These are phyloP conservation scores for Chytriomyces sp. DNA, from an alignment of 192 early-diverging fungal species.

Conservation along the genomic window DNA sequence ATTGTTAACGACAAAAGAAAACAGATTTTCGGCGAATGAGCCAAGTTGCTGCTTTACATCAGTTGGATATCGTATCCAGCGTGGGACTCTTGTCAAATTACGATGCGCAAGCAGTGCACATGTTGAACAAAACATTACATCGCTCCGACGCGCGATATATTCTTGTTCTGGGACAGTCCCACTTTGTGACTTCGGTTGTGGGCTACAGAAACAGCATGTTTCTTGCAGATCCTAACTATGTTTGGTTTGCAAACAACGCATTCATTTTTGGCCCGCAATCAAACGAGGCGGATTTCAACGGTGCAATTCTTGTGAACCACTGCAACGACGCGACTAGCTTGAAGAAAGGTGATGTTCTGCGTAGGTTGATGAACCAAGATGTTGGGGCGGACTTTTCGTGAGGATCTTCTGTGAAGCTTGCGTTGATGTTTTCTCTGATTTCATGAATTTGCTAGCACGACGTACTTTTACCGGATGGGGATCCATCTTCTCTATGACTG, in stretches of 20 bases:
- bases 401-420: background rate
- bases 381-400: background rate
- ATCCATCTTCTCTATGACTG: background rate
- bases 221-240: too few species aligned
- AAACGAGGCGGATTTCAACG: too few species aligned
- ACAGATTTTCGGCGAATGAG: too few species aligned
- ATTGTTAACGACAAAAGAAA: too few species aligned
- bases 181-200: too few species aligned
- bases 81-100: background rate
- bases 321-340: too few species aligned
- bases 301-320: too few species aligned
- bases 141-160: slow-evolving; percentile 8
- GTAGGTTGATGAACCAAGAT: too few species aligned
- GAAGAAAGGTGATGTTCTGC: too few species aligned
- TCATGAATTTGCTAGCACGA: background rate
- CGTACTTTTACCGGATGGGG: background rate
- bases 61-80: background rate
- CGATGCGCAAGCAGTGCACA: background rate
- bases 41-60: background rate
- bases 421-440: background rate
- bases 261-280: too few species aligned
- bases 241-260: too few species aligned
- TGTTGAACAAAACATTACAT: background rate
- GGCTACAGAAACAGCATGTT: too few species aligned
- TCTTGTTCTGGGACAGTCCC: background rate